Percentiles rank a stretch among this genome's conserved stretches.
These are phyloP conservation scores for Candida tallmaniae DNA, from an alignment of 805 yeast genomes.

Conservation along the genomic window DNA sequence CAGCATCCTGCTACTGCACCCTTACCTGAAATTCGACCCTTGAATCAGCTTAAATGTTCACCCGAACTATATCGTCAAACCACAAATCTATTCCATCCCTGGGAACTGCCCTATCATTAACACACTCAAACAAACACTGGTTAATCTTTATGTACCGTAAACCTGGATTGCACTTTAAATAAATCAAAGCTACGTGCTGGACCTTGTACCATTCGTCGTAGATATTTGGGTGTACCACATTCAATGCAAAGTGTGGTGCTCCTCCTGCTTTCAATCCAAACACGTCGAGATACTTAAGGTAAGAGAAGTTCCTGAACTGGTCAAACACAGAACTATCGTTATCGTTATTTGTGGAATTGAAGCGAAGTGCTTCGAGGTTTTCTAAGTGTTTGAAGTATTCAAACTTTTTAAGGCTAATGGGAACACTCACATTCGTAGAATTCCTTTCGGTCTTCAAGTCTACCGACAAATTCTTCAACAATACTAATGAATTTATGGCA, in stretches of 20 bases:
- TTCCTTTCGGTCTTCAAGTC: conserved; percentile 37
- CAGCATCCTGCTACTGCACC: too few relatives aligned
- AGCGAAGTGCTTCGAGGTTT: conserved; percentile 33
- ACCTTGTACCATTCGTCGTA: conserved; percentile 56
- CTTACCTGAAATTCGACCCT: too few relatives aligned
- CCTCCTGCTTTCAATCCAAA: conserved; percentile 51
- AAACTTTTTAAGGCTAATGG: conserved; percentile 13
- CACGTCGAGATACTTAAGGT: conserved; percentile 35
- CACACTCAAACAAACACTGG: conserved; percentile 44
- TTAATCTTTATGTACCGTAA: conserved; percentile 46
- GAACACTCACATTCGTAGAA: conserved; percentile 24
- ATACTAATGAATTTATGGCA: conserved; percentile 10
- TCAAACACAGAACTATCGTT: too few relatives aligned
- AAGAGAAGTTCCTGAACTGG: conserved; percentile 19
- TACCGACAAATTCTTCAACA: conserved; percentile 31
- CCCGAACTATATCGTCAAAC: conserved; percentile 38
- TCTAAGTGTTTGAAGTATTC: conserved; percentile 1
- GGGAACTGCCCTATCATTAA: conserved; percentile 21
- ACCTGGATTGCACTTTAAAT: conserved; percentile 21
- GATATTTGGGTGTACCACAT: conserved; percentile 48
- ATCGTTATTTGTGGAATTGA: conserved; percentile 26
- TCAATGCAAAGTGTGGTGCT: conserved; percentile 51
- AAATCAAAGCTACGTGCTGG: conserved; percentile 47
- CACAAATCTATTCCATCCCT: conserved; percentile 44
- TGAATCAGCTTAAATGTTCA: too few relatives aligned